Evolutionary conservation across 2,329 filamentous ascomycete species (phyloP), one percentile per base, ranked within the genome.

Genomic region (Pestalotiopsis sp.): DNA sequence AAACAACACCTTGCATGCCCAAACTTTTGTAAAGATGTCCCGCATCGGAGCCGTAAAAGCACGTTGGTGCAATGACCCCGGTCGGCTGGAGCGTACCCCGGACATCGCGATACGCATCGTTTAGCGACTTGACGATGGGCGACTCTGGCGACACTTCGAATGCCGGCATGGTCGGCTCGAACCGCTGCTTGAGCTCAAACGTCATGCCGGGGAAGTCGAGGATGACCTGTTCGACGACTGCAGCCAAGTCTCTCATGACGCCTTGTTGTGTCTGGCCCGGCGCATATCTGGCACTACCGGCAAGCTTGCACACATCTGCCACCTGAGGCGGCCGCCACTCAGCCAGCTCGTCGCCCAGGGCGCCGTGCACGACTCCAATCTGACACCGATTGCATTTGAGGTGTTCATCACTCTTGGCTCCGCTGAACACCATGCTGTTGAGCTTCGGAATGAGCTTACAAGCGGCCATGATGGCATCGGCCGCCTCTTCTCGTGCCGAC

Each of bases 1-100:
- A 76, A 23, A 76, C 73, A 20, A 76, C 71, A 0, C 75, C 74
- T 67, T 75, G 68, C 73, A 76, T 73, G 4, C 74, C 74, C 17
- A 76, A 70, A 17, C 65, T 61, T 65, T 73, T 73, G 67, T 75
- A 76, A 12, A 75, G 69, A 65, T 76, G 72, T 6, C 74, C 75
- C 1, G 71, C 73, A 36, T 75, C 73, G 1, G 75, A 75, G 23
- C 74, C 75, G 58, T 76, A 75, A 68, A 74, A 76, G 41, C 73
- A 76, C 0, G 73, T 74, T 2, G 73, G 74, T 5, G 73, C 67
- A 6, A 76, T 62, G 4, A 75, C 74, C 1, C 74, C 74, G 1
- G 73, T 75, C 2, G 73, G 73, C 69, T 75, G 74, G 9, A 66
- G 64, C 52, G 69, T 25, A 3, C 68, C 65, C 13, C 74, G 70